A percentile compares a stretch with the other conserved stretches of the same genome.
Evolutionary conservation across 495 filamentous ascomycete genomes (phyloP).

Genomic region (Penicillium atrosanguineum): DNA sequence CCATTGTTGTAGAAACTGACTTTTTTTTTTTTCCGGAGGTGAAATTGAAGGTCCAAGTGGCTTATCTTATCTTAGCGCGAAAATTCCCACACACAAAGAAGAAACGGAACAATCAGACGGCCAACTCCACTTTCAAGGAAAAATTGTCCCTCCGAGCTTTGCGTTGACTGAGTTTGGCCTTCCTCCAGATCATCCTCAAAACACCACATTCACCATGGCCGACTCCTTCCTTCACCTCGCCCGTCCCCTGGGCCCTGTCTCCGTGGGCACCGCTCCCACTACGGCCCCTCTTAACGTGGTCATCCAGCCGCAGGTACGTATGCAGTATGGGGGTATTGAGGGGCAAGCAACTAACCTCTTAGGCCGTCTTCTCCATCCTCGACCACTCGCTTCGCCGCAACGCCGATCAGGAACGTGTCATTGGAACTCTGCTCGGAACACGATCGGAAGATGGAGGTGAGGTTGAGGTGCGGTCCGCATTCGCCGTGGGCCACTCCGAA

Average conservation of each 20-base stretch:
- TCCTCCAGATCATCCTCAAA: slow-evolving; percentile 7
- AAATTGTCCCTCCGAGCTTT: slow-evolving; percentile 32
- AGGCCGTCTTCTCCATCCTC: slow-evolving; percentile 96
- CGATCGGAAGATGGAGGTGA: slow-evolving; percentile 95
- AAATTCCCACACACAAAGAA: slow-evolving; percentile 49
- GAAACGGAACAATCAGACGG: slow-evolving; percentile 38
- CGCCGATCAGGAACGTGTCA: slow-evolving; percentile 87
- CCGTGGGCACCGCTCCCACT: slow-evolving; percentile 72
- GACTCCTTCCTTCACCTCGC: slow-evolving; percentile 92
- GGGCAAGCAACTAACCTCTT: background rate
- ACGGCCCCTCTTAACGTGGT: slow-evolving; percentile 88
- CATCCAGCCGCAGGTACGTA: slow-evolving; percentile 88
- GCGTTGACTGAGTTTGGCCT: slow-evolving; percentile 5
- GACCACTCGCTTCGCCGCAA: slow-evolving; percentile 93
- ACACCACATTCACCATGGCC: slow-evolving; percentile 63
- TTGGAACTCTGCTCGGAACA: slow-evolving; percentile 88
- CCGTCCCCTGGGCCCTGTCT: slow-evolving; percentile 79
- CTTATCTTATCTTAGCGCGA: slow-evolving; percentile 59
- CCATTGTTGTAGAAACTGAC: slow-evolving; percentile 14
- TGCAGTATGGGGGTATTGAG: background rate
- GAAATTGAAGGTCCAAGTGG: background rate
- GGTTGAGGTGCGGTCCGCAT: slow-evolving; percentile 90
- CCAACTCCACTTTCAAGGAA: slow-evolving; percentile 28
- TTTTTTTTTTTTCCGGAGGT: slow-evolving; percentile 8
- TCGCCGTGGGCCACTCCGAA: slow-evolving; percentile 97